phyloP scores from a whole-genome alignment of 1,284 basidiomycete genomes.

The Puccinia triticina region DNA sequence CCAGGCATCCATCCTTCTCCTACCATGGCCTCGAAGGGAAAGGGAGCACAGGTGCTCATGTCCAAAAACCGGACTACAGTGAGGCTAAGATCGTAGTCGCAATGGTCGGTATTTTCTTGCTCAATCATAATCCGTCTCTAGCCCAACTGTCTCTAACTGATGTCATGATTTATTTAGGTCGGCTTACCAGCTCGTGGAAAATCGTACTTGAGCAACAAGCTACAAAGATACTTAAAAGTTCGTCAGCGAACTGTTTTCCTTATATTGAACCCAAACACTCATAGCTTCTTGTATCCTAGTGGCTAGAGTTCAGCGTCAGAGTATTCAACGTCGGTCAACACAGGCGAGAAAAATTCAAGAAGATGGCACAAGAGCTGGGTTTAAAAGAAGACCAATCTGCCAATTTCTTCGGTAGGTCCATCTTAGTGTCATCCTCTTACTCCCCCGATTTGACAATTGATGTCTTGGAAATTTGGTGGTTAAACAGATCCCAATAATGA shows the following conservation, averaged over 20 bases:
- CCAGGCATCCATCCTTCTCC: slow-evolving; percentile 50
- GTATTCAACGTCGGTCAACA: slow-evolving; percentile 97
- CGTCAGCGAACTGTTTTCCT: background rate
- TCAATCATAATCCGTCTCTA: background rate
- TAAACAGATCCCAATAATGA: slow-evolving; percentile 71
- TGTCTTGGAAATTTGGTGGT: background rate
- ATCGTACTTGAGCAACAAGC: slow-evolving; percentile 69
- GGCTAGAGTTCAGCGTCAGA: slow-evolving; percentile 98
- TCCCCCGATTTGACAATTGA: background rate
- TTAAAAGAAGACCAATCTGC: slow-evolving; percentile 87
- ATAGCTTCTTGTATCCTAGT: slow-evolving; percentile 65
- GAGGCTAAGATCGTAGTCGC: slow-evolving; percentile 98
- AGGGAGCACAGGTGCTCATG: slow-evolving; percentile 43
- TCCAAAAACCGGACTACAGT: slow-evolving; percentile 86
- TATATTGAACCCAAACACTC: too few relatives aligned
- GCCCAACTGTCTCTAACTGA: background rate
- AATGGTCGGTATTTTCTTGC: slow-evolving; percentile 69
- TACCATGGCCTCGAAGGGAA: slow-evolving; percentile 51
- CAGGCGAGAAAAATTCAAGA: slow-evolving; percentile 81
- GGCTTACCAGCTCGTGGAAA: slow-evolving; percentile 81
- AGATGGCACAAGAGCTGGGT: slow-evolving; percentile 66
- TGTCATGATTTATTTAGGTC: slow-evolving; percentile 63
- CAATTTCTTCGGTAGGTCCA: slow-evolving; percentile 71
- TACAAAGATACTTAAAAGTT: slow-evolving; percentile 49
- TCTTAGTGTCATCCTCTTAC: background rate